A percentile compares a stretch with the other conserved stretches of the same genome.
Evolutionary conservation across 2,329 filamentous ascomycete genomes (phyloP).

Genomic region (Pezicula radicicola): DNA sequence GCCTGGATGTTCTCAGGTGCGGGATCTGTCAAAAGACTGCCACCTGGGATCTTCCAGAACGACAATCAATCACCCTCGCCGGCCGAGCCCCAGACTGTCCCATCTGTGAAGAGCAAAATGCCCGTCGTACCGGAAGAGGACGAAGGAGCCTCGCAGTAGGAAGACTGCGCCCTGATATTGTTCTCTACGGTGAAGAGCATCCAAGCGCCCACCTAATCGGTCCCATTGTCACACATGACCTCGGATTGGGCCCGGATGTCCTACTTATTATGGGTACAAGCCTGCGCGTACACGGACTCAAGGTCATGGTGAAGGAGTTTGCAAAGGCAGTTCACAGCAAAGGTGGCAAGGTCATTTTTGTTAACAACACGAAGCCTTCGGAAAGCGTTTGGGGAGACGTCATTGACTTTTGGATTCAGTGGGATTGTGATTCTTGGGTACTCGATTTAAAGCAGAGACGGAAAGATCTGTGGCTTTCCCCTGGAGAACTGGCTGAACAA

Average conservation of each 20-base stretch:
- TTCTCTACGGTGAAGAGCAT: constrained; percentile 72
- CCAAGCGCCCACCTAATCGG: constrained; percentile 66
- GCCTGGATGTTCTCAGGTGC: constrained; percentile 62
- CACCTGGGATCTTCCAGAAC: constrained; percentile 56
- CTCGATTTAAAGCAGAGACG: constrained; percentile 44
- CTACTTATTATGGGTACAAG: constrained; percentile 70
- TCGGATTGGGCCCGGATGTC: constrained; percentile 61
- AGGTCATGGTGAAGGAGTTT: constrained; percentile 68
- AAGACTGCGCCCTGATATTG: constrained; percentile 68
- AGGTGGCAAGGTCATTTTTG: constrained; percentile 68
- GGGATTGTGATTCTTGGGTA: constrained; percentile 75
- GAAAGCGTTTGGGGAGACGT: constrained; percentile 71
- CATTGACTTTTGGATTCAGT: constrained; percentile 72
- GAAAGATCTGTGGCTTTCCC: constrained; percentile 27
- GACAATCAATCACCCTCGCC: constrained; percentile 42
- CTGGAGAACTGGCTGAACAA: constrained; percentile 12
- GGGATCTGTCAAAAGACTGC: constrained; percentile 56
- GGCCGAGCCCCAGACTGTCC: constrained; percentile 67
- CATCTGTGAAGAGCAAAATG: constrained; percentile 59
- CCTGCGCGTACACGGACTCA: constrained; percentile 67
- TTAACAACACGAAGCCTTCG: constrained; percentile 69
- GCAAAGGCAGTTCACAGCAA: constrained; percentile 64
- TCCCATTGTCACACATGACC: constrained; percentile 65
- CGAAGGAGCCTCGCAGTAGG: constrained; percentile 67
- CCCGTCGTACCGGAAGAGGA: constrained; percentile 59